Conservation (phyloP, 768 basidiomycete genomes). For the Pisolithus marmoratus region DNA sequence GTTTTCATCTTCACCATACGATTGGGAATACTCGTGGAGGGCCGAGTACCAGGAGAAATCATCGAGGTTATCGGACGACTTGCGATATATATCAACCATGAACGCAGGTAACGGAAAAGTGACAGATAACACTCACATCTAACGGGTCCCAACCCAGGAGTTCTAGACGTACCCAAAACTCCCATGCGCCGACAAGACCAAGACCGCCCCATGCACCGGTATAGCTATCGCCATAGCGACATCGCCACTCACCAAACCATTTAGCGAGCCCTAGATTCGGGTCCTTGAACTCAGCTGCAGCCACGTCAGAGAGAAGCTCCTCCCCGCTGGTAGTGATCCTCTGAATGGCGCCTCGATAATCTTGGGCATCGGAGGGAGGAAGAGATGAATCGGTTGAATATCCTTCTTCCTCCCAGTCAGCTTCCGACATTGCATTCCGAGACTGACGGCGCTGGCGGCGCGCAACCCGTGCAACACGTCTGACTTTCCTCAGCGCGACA, state of each 20-base stretch:
- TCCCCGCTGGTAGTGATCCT: slow-evolving; percentile 46
- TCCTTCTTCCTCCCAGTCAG: slow-evolving; percentile 57
- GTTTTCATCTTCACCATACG: slow-evolving; percentile 38
- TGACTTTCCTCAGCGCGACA: slow-evolving; percentile 41
- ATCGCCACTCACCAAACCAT: slow-evolving; percentile 68
- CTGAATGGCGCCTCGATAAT: slow-evolving; percentile 60
- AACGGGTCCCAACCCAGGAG: slow-evolving; percentile 85
- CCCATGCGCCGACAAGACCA: slow-evolving; percentile 85
- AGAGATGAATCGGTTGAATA: slow-evolving; percentile 84
- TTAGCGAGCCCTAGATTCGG: slow-evolving; percentile 67
- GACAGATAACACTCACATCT: slow-evolving; percentile 42
- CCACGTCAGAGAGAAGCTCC: slow-evolving; percentile 73
- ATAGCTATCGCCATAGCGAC: slow-evolving; percentile 75
- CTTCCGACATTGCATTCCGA: slow-evolving; percentile 16
- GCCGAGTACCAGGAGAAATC: slow-evolving; percentile 80
- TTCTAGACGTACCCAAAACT: slow-evolving; percentile 90
- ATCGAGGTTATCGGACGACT: slow-evolving; percentile 57
- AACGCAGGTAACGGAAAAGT: background rate
- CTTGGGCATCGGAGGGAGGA: slow-evolving; percentile 55
- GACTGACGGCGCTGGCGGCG: slow-evolving; percentile 46
- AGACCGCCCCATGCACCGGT: slow-evolving; percentile 85
- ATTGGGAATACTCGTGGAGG: slow-evolving; percentile 66
- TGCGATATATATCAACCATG: background rate
- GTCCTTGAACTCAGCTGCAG: slow-evolving; percentile 77
- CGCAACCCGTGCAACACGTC: slow-evolving; percentile 51